Evolutionary conservation across 2,329 filamentous ascomycete species (phyloP).

Genomic region (Helminthosporium solani): DNA sequence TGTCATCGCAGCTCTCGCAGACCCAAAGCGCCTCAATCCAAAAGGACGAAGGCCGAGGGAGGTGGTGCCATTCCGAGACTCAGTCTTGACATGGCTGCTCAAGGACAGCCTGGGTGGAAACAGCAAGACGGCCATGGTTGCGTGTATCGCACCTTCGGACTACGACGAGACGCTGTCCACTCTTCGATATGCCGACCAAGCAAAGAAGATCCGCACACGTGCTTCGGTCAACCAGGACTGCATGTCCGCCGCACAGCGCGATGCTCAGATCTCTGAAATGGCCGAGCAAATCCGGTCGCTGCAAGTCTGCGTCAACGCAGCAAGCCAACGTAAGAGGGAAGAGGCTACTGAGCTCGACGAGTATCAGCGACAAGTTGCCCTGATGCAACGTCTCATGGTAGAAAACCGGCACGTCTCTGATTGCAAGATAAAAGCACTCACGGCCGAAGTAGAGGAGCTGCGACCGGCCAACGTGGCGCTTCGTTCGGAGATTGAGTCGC

Average conservation of each 20-base stretch:
- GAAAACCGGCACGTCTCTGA: constrained; percentile 87
- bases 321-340: constrained; percentile 68
- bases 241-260: constrained; percentile 86
- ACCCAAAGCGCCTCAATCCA: constrained; percentile 57
- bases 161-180: constrained; percentile 98
- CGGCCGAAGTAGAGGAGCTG: constrained; percentile 50
- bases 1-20: constrained; percentile 87
- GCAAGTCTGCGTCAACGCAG: constrained; percentile 68
- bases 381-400: constrained; percentile 95
- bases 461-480: constrained; percentile 59
- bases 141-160: constrained; percentile 91
- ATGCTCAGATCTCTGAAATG: constrained; percentile 93
- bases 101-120: constrained; percentile 96
- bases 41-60: constrained; percentile 52
- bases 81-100: constrained; percentile 78
- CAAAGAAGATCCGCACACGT: constrained; percentile 92
- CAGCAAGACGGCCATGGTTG: constrained; percentile 98
- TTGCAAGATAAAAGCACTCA: constrained; percentile 87
- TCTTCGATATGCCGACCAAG: constrained; percentile 94
- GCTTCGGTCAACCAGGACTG: constrained; percentile 96
- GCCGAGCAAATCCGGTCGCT: constrained; percentile 86
- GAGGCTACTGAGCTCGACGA: constrained; percentile 86
- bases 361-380: constrained; percentile 85
- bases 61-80: constrained; percentile 90
- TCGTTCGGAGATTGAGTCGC: constrained; percentile 72